Conservation (phyloP, 129 eudicot genomes). For the Oenanthe sinensis region DNA sequence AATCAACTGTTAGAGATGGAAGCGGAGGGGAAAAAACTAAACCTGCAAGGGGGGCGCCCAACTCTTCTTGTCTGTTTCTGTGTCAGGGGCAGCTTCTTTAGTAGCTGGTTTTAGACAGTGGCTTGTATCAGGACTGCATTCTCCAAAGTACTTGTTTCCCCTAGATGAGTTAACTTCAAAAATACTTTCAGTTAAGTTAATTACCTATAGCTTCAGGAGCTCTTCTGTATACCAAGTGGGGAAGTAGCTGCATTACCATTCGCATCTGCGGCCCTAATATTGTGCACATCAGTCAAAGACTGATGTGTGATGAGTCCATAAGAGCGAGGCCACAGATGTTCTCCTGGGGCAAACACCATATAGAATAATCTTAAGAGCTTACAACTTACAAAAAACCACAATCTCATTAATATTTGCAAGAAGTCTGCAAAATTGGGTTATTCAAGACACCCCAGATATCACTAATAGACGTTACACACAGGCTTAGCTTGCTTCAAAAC, state of each 20-base stretch:
- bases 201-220: conserved; percentile 5
- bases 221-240: not conserved
- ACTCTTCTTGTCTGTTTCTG: conserved; percentile 24
- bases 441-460: not conserved
- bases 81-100: conserved; percentile 26
- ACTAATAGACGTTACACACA: not conserved
- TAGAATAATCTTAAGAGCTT: not conserved
- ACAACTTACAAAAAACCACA: not conserved
- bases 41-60: conserved; percentile 30
- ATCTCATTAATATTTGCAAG: not conserved
- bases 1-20: not conserved
- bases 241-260: conserved; percentile 14
- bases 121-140: conserved; percentile 13
- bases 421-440: not conserved
- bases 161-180: conserved; percentile 24
- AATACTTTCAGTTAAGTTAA: not conserved
- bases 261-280: conserved; percentile 26
- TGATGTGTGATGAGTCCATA: conserved; percentile 18
- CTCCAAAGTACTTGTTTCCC: conserved; percentile 33
- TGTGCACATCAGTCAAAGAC: conserved; percentile 24
- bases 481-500: not conserved
- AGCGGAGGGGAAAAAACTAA: not conserved
- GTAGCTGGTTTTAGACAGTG: conserved; percentile 24
- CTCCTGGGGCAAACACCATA: conserved; percentile 16
- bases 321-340: conserved; percentile 34